Percentiles rank a stretch among this genome's conserved stretches.
Conservation (phyloP, 257 asterid species). For the Capsicum pubescens region DNA sequence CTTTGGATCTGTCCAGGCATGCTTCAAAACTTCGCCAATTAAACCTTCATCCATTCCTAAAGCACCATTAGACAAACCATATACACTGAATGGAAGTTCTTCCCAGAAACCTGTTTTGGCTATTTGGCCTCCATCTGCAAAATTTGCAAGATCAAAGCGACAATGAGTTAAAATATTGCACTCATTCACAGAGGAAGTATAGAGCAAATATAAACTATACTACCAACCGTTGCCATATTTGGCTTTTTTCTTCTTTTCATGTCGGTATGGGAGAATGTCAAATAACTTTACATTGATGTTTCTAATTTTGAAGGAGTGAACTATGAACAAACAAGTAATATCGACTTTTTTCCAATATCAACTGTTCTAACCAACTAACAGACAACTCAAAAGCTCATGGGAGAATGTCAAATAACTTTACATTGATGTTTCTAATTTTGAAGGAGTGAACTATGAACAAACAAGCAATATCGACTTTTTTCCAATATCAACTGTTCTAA, state of each 20-base stretch:
- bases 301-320: not conserved
- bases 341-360: not conserved
- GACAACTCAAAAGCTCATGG: not conserved
- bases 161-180: not conserved
- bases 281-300: not conserved
- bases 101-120: conserved; percentile 72
- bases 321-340: not conserved
- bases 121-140: conserved; percentile 48
- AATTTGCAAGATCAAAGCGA: conserved; percentile 40
- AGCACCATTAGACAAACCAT: conserved; percentile 62
- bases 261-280: not conserved
- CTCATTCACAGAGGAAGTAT: no score
- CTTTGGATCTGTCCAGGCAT: conserved; percentile 70
- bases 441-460: not conserved
- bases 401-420: not conserved
- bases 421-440: not conserved
- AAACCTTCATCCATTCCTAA: conserved; percentile 39
- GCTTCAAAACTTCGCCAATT: conserved; percentile 63
- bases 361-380: not conserved
- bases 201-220: not conserved
- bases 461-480: not conserved
- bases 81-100: conserved; percentile 93
- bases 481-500: not conserved
- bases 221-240: not conserved
- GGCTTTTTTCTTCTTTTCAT: not conserved